Evolutionary conservation across 176 grass and related monocot genomes (phyloP).

Genomic region (Triticum urartu): DNA sequence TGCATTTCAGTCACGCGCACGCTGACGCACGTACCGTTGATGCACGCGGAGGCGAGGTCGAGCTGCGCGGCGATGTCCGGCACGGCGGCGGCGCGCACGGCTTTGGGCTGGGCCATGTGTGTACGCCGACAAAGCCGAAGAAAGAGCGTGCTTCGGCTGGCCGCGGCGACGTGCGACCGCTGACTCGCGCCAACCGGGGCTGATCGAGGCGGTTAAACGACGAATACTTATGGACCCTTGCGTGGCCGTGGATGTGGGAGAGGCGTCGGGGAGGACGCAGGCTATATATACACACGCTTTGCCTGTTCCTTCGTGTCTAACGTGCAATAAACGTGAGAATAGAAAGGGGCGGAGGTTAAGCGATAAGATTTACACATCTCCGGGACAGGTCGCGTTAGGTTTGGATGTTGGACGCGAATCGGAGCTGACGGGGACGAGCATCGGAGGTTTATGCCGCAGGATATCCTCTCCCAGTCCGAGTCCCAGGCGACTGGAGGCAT

Average conservation of each 20-base stretch:
- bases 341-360: neutral
- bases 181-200: neutral
- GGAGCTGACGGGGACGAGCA: neutral
- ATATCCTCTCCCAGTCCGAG: neutral
- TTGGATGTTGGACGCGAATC: neutral
- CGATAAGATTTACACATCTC: neutral
- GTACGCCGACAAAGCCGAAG: neutral
- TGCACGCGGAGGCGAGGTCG: constrained; percentile 34
- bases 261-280: neutral
- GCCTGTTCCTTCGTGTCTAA: neutral
- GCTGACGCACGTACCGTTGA: constrained; percentile 11
- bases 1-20: neutral
- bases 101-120: constrained; percentile 51
- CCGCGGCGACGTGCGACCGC: neutral
- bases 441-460: constrained; percentile 16
- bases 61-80: constrained; percentile 31
- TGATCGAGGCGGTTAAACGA: neutral
- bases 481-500: neutral
- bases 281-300: constrained; percentile 9
- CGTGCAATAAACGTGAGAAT: neutral
- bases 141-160: neutral
- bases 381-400: neutral
- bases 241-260: neutral
- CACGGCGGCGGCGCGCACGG: constrained; percentile 37
- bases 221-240: neutral